phyloP scores from a whole-genome alignment of 108 stramenopile species.

The Fragilaria radians region DNA sequence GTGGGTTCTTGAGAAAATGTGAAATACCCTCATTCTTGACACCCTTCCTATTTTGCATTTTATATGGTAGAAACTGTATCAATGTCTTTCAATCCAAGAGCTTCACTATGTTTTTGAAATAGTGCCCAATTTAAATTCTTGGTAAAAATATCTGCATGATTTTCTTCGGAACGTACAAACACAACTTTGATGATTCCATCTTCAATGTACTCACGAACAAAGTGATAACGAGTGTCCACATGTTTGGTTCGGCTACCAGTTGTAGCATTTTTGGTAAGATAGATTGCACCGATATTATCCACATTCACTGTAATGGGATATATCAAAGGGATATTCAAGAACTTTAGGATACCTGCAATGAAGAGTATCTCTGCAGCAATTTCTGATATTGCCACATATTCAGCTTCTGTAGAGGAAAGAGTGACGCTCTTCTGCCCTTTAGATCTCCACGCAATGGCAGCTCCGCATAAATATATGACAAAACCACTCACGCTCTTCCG shows the following conservation, averaged over 20 bases:
- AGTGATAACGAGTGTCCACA: slow-evolving; percentile 15
- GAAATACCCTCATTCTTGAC: too few relatives aligned
- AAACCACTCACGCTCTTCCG: slow-evolving; percentile 25
- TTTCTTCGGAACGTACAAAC: too few relatives aligned
- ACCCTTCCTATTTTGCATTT: too few relatives aligned
- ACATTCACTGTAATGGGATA: slow-evolving; percentile 6
- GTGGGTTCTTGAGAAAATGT: too few relatives aligned
- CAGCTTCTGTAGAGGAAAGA: slow-evolving; percentile 17
- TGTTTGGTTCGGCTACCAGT: slow-evolving; percentile 13
- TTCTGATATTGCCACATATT: slow-evolving; percentile 14
- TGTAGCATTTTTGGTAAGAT: slow-evolving; percentile 12
- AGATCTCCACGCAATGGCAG: slow-evolving; percentile 16
- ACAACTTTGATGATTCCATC: too few relatives aligned
- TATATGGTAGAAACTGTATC: too few relatives aligned
- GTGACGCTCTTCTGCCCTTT: slow-evolving; percentile 18
- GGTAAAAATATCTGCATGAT: too few relatives aligned
- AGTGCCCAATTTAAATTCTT: too few relatives aligned
- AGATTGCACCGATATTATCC: slow-evolving; percentile 17
- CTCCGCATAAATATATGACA: slow-evolving; percentile 18
- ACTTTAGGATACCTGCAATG: slow-evolving; percentile 16
- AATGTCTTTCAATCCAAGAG: too few relatives aligned
- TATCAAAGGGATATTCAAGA: slow-evolving; percentile 10
- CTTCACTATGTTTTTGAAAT: too few relatives aligned
- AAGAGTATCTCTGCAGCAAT: slow-evolving; percentile 20
- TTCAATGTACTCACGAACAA: too few relatives aligned